These are phyloP conservation scores for Podospora australis DNA, from an alignment of 495 filamentous ascomycete species.

Conservation along the genomic window DNA sequence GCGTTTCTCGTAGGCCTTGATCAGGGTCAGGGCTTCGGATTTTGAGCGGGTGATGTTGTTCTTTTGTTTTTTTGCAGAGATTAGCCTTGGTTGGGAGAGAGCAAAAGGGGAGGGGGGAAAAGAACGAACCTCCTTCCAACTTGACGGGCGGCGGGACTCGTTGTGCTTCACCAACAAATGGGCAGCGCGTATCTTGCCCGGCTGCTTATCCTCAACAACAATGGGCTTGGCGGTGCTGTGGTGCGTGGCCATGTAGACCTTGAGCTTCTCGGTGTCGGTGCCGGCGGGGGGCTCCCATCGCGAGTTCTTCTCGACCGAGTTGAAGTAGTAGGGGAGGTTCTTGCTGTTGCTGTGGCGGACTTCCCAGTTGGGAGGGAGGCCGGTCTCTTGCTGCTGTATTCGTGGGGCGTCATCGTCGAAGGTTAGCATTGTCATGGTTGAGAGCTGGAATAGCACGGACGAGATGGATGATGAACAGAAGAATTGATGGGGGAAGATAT, in stretches of 20 bases:
- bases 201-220: slow-evolving; percentile 40
- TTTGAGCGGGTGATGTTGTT: slow-evolving; percentile 80
- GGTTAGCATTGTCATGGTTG: too few species aligned
- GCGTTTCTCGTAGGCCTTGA: slow-evolving; percentile 62
- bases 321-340: slow-evolving; percentile 98
- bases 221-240: slow-evolving; percentile 44
- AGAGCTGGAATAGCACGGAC: too few species aligned
- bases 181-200: slow-evolving; percentile 83
- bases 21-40: slow-evolving; percentile 73
- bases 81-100: neutral
- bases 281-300: slow-evolving; percentile 88
- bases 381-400: slow-evolving; percentile 63
- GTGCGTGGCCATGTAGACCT: slow-evolving; percentile 81
- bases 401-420: too few species aligned
- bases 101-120: neutral
- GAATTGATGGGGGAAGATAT: too few species aligned
- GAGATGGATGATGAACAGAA: too few species aligned
- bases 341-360: slow-evolving; percentile 94
- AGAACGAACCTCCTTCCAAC: slow-evolving; percentile 69
- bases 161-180: slow-evolving; percentile 91
- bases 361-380: slow-evolving; percentile 84
- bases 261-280: slow-evolving; percentile 83
- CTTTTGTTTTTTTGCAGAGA: slow-evolving; percentile 18
- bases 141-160: slow-evolving; percentile 77
- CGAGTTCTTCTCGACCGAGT: slow-evolving; percentile 70